Evolutionary conservation across 2,329 filamentous ascomycete genomes (phyloP).

Genomic region (Fusarium hostae): DNA sequence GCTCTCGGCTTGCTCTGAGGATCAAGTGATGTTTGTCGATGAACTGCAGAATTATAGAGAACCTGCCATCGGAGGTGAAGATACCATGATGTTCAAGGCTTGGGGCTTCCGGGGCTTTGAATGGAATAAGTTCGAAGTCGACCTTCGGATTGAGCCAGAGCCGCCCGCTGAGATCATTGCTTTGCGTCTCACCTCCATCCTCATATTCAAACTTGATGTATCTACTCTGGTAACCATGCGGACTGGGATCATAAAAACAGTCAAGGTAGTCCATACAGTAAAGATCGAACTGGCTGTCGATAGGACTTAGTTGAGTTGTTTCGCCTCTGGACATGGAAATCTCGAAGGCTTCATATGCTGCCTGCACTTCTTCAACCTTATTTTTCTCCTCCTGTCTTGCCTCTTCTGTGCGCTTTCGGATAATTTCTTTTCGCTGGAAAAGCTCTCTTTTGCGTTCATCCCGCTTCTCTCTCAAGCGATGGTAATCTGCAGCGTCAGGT

Average conservation of each 20-base stretch:
- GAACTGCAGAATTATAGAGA: neutral
- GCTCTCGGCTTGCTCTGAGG: neutral
- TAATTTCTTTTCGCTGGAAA: neutral
- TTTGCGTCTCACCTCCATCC: neutral
- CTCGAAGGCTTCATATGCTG: neutral
- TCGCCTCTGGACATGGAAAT: neutral
- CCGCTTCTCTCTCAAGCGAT: neutral
- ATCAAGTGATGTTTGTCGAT: neutral
- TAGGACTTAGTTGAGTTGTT: neutral
- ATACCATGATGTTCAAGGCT: neutral
- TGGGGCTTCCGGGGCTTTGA: neutral
- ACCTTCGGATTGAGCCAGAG: neutral
- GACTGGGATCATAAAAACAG: neutral
- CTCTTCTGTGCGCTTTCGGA: neutral
- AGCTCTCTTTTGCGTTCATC: neutral
- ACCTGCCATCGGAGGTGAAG: neutral
- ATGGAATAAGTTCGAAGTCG: neutral
- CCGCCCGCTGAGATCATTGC: neutral
- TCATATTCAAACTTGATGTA: neutral
- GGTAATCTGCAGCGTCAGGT: neutral
- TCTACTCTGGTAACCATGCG: neutral
- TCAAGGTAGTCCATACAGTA: constrained; percentile 7
- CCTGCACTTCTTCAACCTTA: neutral
- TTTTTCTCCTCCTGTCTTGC: neutral
- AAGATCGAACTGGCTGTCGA: constrained; percentile 12